Percentiles rank a stretch among this genome's conserved stretches.
Evolutionary conservation across 495 filamentous ascomycete genomes (phyloP).

Genomic region (Pseudevernia furfuracea): DNA sequence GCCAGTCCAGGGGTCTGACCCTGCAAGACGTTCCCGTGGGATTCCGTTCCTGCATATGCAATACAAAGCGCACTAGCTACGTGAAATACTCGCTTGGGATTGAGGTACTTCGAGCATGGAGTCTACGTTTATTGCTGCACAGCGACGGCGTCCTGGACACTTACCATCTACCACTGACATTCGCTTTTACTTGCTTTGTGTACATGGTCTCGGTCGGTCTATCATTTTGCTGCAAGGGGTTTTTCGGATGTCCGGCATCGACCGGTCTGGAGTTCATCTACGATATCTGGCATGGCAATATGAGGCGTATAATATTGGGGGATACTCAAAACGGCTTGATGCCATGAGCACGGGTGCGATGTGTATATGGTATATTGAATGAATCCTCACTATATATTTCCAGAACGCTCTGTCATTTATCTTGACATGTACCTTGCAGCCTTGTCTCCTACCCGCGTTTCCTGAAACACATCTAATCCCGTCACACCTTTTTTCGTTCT

Average conservation of each 20-base stretch:
- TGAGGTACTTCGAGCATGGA: constrained; percentile 1
- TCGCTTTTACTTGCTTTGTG: neutral
- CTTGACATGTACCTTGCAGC: neutral
- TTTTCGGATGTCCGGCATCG: neutral
- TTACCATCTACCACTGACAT: neutral
- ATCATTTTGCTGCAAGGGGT: neutral
- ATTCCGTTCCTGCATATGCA: constrained; percentile 9
- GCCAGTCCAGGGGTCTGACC: neutral
- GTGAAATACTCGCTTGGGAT: neutral
- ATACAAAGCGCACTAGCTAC: neutral
- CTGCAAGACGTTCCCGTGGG: neutral
- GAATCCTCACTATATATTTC: neutral
- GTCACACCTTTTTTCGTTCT: too few relatives aligned
- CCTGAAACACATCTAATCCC: too few relatives aligned
- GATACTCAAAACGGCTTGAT: neutral
- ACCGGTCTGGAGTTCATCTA: neutral
- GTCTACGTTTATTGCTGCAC: neutral
- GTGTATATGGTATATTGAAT: neutral
- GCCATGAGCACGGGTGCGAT: neutral
- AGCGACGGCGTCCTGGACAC: constrained; percentile 3
- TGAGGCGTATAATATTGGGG: neutral
- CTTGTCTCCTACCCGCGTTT: neutral
- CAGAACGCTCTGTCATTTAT: neutral
- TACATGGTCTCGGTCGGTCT: neutral
- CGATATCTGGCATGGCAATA: neutral